These are phyloP conservation scores for Penicillium diatomitis DNA, from an alignment of 495 filamentous ascomycete species.

Conservation along the genomic window DNA sequence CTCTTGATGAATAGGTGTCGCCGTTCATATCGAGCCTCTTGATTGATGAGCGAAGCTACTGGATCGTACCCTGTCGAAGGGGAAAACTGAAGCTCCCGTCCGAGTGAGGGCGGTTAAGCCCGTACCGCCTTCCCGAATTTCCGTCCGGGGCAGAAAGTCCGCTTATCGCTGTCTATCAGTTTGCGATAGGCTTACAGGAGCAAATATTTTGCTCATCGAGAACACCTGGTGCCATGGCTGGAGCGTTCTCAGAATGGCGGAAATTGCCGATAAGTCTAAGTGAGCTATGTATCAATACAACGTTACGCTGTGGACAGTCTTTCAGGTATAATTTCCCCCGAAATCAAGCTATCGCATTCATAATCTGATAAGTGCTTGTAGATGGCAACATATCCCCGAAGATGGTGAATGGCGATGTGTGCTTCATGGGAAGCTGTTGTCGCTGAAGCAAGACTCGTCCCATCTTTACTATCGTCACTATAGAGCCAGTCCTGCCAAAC, in stretches of 20 bases:
- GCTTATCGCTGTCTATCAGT: neutral
- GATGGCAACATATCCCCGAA: conserved; percentile 72
- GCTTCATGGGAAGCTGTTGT: conserved; percentile 74
- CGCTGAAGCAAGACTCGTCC: conserved; percentile 69
- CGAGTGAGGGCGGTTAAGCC: conserved; percentile 3
- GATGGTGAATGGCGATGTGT: conserved; percentile 86
- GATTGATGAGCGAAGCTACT: conserved; percentile 7
- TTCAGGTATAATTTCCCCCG: conserved; percentile 47
- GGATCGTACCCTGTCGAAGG: conserved; percentile 11
- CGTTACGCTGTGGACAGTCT: conserved; percentile 82
- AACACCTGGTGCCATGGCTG: conserved; percentile 13
- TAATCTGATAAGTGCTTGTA: conserved; percentile 17
- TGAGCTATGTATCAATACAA: conserved; percentile 87
- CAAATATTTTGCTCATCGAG: neutral
- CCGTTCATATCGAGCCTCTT: conserved; percentile 65
- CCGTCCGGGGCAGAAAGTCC: conserved; percentile 20
- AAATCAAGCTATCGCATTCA: neutral
- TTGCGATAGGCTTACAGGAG: neutral
- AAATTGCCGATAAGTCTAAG: conserved; percentile 70
- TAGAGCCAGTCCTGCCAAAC: neutral
- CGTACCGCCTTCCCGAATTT: conserved; percentile 19
- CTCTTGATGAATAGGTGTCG: conserved; percentile 75
- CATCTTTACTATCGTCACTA: conserved; percentile 69
- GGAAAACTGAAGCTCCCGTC: conserved; percentile 19
- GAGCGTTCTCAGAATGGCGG: conserved; percentile 56